phyloP scores from a whole-genome alignment of 2,329 filamentous ascomycete species.

The Stachybotrys chlorohalonatus region DNA sequence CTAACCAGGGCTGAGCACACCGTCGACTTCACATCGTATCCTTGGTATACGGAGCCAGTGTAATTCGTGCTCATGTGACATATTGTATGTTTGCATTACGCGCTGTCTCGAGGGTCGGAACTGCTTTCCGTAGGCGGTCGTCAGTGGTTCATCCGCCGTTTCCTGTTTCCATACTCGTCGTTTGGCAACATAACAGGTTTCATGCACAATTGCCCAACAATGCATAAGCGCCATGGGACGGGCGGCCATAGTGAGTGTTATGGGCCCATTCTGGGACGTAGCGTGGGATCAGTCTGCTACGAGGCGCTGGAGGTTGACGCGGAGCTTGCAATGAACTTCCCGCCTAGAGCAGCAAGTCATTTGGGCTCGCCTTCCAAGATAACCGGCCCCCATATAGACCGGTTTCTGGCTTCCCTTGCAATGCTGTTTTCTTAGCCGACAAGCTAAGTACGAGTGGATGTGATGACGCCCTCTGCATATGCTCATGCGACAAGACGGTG shows the following conservation, averaged over 20 bases:
- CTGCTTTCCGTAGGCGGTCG: not conserved
- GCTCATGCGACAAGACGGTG: not conserved
- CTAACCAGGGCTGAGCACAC: too few species aligned
- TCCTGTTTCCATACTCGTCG: not conserved
- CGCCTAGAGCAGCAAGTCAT: too few species aligned
- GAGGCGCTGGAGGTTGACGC: not conserved
- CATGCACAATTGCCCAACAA: not conserved
- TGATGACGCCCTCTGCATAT: not conserved
- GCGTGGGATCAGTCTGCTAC: not conserved
- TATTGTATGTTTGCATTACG: not conserved
- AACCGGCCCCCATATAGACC: not conserved
- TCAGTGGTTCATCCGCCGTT: not conserved
- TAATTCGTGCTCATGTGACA: not conserved
- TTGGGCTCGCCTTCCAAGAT: not conserved
- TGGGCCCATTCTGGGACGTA: not conserved
- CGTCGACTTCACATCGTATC: too few species aligned
- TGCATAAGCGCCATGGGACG: not conserved
- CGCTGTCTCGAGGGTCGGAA: not conserved
- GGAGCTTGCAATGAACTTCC: not conserved
- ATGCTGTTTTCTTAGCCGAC: not conserved
- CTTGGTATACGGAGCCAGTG: too few species aligned
- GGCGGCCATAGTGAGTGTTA: not conserved
- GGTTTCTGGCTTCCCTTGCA: not conserved
- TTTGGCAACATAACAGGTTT: not conserved
- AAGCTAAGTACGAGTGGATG: not conserved